Base-by-base conservation (phyloP, 1,139 yeast genomes). In the Geotrichum klebahnii region DNA sequence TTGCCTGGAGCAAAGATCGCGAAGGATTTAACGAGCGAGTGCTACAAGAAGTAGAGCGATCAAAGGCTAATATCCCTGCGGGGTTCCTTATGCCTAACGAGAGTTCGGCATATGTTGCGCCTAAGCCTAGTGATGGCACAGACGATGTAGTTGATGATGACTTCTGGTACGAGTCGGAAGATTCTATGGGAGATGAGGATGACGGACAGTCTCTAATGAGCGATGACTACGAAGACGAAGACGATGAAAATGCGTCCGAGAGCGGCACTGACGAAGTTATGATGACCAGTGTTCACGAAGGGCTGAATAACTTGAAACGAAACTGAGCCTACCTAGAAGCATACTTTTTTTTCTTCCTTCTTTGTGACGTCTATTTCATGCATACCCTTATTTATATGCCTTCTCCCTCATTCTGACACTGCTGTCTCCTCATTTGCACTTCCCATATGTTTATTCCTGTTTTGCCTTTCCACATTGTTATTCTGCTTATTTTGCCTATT, bases 1-100 rank as follows among this genome's bases (percentile, higher is more conserved):
- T 90, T 26, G 88, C 86, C 62, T 89, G 87, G 78, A 77, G 95
- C 61, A 87, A 87, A 64, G 81, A 85, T 68, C 83, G 85, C 19
- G 89, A 82, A 29, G 84, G 81, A 50, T 90, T 88, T 70, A 80
- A 80, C 65, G 81, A 80, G 65, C 81, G 85, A 66, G 95, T 90
- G 6, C 75, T 78, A 54, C 79, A 80, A 59, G 97, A 88, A 63
- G 97, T 90, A 40, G 88, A 82, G 57, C 78, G 87, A 59, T 84
- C 95, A 36, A 84, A 82, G 65, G 78, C 78, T 53, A 90, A 88
- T 65, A 85, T 90, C 51, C 97, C 97, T 20, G 79, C 76, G 50
- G 97, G 85, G 51, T 88, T 87, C 63, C 76, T 77, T 43, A 82
- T 88, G 82, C 97, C 97, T 17, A 81, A 79, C 43, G 70, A 76